These are phyloP conservation scores for Urochloa ruziziensis DNA, from an alignment of 176 grass and related monocot species.

Conservation along the genomic window DNA sequence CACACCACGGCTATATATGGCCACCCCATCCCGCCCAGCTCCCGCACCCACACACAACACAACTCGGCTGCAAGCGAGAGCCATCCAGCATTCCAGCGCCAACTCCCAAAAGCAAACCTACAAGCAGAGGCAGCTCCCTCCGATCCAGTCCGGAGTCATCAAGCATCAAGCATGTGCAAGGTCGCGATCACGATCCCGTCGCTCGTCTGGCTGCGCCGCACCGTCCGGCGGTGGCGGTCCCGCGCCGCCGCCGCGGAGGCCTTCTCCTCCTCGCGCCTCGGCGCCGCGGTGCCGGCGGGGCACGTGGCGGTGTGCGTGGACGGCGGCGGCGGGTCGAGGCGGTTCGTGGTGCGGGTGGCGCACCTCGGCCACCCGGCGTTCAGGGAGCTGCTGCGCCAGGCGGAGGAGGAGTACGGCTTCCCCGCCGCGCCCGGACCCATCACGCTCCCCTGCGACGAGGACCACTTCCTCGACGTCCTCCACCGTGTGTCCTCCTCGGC, in stretches of 20 bases:
- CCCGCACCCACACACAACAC: background rate
- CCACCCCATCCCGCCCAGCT: background rate
- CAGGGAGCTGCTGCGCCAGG: slow-evolving; percentile 33
- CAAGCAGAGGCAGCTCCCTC: too few relatives aligned
- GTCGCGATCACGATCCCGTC: slow-evolving; percentile 26
- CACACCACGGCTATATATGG: slow-evolving; percentile 5
- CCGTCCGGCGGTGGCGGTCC: slow-evolving; percentile 26
- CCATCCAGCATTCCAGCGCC: background rate
- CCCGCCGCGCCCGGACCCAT: slow-evolving; percentile 11
- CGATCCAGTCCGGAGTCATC: background rate
- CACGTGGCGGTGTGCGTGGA: slow-evolving; percentile 35
- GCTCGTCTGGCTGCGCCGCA: slow-evolving; percentile 26
- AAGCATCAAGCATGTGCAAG: slow-evolving; percentile 27
- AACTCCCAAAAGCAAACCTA: background rate
- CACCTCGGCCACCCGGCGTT: slow-evolving; percentile 45
- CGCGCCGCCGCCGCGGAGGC: background rate
- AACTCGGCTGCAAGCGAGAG: background rate
- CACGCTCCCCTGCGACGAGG: slow-evolving; percentile 43
- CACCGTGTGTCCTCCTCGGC: background rate
- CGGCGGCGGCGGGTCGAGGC: background rate
- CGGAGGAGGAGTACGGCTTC: slow-evolving; percentile 55
- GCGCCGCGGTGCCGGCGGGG: slow-evolving; percentile 22
- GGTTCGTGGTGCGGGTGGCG: slow-evolving; percentile 45
- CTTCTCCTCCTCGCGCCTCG: background rate
- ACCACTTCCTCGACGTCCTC: slow-evolving; percentile 41